Base-by-base conservation (phyloP, 202 grass and related monocot species). In the Sporobolus alterniflorus region DNA sequence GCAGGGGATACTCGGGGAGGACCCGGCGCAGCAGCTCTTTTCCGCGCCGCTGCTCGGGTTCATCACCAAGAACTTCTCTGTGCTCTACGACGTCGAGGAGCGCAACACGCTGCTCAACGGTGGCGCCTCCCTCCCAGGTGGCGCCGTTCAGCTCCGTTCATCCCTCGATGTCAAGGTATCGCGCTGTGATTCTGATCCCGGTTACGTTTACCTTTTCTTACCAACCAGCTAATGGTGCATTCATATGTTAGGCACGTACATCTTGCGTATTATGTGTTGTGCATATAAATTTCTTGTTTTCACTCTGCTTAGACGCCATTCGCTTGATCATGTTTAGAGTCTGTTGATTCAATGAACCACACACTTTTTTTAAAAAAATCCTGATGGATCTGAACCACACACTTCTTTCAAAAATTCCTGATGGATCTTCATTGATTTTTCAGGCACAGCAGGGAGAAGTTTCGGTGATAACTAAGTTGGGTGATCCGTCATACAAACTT, bases 401-500 rank as follows among this genome's bases (percentile, higher is more conserved):
- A 18, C 1, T 40, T 33, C 0, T 83, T 82, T 31, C n/a, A 26
- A 5, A 20, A 17, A 4, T 36, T 64, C 76, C 24, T 78, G 26
- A 86, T 63, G 17, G 1, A 9, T 2, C 80, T 69, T 72, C 86
- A 46, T 71, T 89, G 66, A 71, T 77, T 91, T 90, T 36, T 75
- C 91, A 99, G 96, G 83, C 75, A 26, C 87, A 85, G 85, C 76
- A 76, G 34, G 96, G 96, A 70, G 89, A 92, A 83, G 83, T 99
- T 49, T 48, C 93, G 70, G 78, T 96, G 55, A 76, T 89, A 29
- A 87, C 96, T 80, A 90, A 76, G n/a, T 81, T 99, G 83, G 89
- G 89, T 39, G 86, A 99, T 72, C 96, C 93, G 5, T 91, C 79
- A 47, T 99, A 99, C 80, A 96, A 94, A 80, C 31, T 99, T n/a